Evolutionary conservation across 1,284 basidiomycete species (phyloP).

Genomic region (Cutaneotrichosporon sp.): DNA sequence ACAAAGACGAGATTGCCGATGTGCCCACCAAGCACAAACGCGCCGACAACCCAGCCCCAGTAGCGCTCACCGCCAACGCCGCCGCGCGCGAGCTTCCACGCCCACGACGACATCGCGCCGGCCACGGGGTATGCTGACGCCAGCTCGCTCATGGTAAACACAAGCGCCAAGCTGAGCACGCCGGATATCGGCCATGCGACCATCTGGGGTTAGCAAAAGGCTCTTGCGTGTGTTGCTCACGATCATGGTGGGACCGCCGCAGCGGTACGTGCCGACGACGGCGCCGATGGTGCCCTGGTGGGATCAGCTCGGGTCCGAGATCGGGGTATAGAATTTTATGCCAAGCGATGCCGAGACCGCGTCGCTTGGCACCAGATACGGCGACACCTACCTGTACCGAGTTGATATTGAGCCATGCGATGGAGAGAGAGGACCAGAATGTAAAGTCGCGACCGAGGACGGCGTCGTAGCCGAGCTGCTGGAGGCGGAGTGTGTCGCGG

Average conservation of each 20-base stretch:
- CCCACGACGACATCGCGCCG: constrained; percentile 47
- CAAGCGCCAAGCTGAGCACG: constrained; percentile 35
- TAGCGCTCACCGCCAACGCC: constrained; percentile 43
- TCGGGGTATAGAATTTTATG: no score
- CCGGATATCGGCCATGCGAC: constrained; percentile 45
- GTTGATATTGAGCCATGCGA: constrained; percentile 43
- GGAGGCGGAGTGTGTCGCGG: constrained; percentile 36
- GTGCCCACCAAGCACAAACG: constrained; percentile 45
- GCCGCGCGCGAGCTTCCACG: constrained; percentile 43
- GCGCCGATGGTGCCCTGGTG: constrained; percentile 42
- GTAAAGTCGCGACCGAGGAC: constrained; percentile 46
- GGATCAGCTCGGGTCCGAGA: background rate
- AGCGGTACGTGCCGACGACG: constrained; percentile 41
- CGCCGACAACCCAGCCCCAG: constrained; percentile 46
- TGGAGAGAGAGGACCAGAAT: constrained; percentile 45
- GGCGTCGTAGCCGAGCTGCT: constrained; percentile 45
- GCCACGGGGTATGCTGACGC: constrained; percentile 47
- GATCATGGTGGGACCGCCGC: constrained; percentile 45
- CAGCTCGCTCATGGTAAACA: constrained; percentile 39
- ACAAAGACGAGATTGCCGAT: constrained; percentile 40
- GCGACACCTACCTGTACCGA: constrained; percentile 31
- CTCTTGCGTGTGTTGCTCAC: constrained; percentile 16
- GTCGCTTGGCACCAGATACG: background rate
- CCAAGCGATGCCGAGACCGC: no score
- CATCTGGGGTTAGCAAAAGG: constrained; percentile 24